Evolutionary conservation across 345 rosid species (phyloP).

Genomic region (Brassica rapa): DNA sequence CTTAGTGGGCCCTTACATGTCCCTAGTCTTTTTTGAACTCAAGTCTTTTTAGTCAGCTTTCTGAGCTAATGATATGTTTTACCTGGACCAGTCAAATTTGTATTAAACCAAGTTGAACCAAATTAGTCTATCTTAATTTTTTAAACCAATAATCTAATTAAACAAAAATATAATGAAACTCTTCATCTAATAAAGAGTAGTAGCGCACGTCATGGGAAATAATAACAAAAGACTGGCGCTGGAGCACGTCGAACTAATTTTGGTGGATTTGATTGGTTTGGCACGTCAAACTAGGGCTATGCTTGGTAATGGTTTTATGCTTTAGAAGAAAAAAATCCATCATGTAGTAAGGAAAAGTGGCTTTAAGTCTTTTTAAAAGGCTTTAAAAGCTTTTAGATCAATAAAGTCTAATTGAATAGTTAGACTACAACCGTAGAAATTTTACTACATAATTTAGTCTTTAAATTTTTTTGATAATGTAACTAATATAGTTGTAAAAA

Average conservation of each 20-base stretch:
- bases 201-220: constrained; percentile 20
- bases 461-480: too few species aligned
- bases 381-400: too few species aligned
- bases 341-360: too few species aligned
- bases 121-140: neutral
- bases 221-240: neutral
- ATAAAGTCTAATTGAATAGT: too few species aligned
- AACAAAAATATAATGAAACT: too few species aligned
- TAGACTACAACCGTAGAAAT: too few species aligned
- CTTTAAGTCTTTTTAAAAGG: too few species aligned
- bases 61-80: neutral
- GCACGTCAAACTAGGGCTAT: neutral
- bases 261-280: constrained; percentile 12
- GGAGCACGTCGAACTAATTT: constrained; percentile 16
- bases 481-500: too few species aligned
- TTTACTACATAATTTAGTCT: too few species aligned
- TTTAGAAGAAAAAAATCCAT: too few species aligned
- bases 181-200: too few species aligned
- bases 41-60: neutral
- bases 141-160: neutral
- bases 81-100: constrained; percentile 6
- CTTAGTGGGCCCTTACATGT: neutral
- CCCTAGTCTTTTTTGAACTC: neutral
- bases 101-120: neutral
- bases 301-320: too few species aligned